Percentiles rank a stretch among this genome's conserved stretches.
Evolutionary conservation across 257 asterid species (phyloP).

Genomic region (Thymus mandschuricus): DNA sequence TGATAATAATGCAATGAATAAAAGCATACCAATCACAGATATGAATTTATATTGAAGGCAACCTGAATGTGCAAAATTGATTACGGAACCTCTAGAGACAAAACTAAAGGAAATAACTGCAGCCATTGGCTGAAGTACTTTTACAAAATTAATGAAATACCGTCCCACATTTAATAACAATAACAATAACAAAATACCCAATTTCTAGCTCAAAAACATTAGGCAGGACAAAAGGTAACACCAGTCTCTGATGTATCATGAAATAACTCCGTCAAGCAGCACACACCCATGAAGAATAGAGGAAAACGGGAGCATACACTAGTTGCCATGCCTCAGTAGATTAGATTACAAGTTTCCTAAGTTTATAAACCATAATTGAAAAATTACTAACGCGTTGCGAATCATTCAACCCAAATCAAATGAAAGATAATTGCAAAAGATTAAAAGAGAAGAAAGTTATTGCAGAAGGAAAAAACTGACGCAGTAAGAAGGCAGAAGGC

Average conservation of each 20-base stretch:
- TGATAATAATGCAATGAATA: neutral
- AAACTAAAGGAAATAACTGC: conserved; percentile 4
- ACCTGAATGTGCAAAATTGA: conserved; percentile 7
- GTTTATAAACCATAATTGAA: too few relatives aligned
- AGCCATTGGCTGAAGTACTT: neutral
- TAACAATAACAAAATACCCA: neutral
- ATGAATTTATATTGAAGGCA: neutral
- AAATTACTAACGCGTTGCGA: too few relatives aligned
- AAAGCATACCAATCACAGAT: neutral
- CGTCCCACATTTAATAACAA: neutral
- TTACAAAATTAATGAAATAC: neutral
- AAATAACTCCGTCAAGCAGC: neutral
- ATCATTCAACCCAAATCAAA: too few relatives aligned
- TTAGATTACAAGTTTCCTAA: too few relatives aligned
- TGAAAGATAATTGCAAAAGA: too few relatives aligned
- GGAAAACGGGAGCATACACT: too few relatives aligned
- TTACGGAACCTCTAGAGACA: neutral
- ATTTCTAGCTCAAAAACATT: neutral
- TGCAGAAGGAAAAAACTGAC: too few relatives aligned
- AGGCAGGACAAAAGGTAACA: conserved; percentile 10
- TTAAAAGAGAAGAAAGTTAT: too few relatives aligned
- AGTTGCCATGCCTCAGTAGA: too few relatives aligned
- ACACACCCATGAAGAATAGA: too few relatives aligned
- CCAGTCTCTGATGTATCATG: neutral
- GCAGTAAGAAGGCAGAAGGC: too few relatives aligned